Conservation (phyloP, 2,329 filamentous ascomycete genomes). For the Domatiomyces globalis region DNA sequence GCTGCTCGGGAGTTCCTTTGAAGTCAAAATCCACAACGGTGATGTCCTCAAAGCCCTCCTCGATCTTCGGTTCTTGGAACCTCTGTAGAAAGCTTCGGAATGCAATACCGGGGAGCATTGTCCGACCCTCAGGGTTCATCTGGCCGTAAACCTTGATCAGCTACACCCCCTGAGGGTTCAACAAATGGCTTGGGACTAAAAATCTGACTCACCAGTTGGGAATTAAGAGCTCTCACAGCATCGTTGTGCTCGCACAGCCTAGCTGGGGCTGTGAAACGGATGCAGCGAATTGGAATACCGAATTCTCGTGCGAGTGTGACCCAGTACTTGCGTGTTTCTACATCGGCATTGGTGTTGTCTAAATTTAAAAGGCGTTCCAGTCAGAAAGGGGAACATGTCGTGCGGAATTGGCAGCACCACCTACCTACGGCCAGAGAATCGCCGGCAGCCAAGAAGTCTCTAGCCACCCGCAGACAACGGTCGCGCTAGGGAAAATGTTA, state of each 20-base stretch:
- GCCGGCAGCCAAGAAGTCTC: slow-evolving; percentile 48
- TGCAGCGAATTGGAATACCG: slow-evolving; percentile 63
- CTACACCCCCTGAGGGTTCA: neutral
- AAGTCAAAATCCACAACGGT: slow-evolving; percentile 53
- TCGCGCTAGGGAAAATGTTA: slow-evolving; percentile 33
- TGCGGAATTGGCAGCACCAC: slow-evolving; percentile 18
- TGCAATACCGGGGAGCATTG: slow-evolving; percentile 60
- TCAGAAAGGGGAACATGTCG: neutral
- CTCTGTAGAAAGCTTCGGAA: slow-evolving; percentile 62
- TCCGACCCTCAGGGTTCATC: slow-evolving; percentile 71
- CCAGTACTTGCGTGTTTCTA: slow-evolving; percentile 66
- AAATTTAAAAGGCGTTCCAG: slow-evolving; percentile 2
- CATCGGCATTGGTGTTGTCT: slow-evolving; percentile 95
- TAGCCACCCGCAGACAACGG: slow-evolving; percentile 57
- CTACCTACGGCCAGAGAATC: slow-evolving; percentile 64
- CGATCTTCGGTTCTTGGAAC: slow-evolving; percentile 54
- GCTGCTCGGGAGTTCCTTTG: slow-evolving; percentile 16
- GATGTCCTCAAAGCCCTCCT: slow-evolving; percentile 77
- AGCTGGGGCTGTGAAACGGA: slow-evolving; percentile 64
- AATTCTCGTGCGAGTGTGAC: slow-evolving; percentile 55
- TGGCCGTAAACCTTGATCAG: slow-evolving; percentile 22
- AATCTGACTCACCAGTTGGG: slow-evolving; percentile 10
- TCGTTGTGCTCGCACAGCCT: slow-evolving; percentile 75
- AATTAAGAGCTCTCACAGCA: slow-evolving; percentile 56
- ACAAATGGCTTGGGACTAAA: slow-evolving; percentile 11